Base-by-base conservation (phyloP, 2,329 filamentous ascomycete species). In the Chrysosporium queenslandicum region DNA sequence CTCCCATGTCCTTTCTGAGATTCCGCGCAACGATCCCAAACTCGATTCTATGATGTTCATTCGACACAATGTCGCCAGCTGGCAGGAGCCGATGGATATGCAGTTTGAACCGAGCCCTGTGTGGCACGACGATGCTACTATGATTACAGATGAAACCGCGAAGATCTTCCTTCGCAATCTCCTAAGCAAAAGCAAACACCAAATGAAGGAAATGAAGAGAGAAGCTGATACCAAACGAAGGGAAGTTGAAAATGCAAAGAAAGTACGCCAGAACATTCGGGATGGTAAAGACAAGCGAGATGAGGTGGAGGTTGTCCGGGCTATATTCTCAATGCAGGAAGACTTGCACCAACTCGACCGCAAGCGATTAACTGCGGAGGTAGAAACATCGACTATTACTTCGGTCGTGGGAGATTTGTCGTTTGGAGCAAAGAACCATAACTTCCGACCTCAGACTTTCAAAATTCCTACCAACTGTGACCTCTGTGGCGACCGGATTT, bases 401-500 rank as follows among this genome's bases (percentile, higher is more conserved):
- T 76, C 83, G 8, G 86, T 83, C 0, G 91, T 96, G 2, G 92
- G 92, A 32, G 92, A 98, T 65, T 79, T 98, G 51, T 95, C 90
- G 1, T 75, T 95, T 18, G 91, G 91, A 16, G 90, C 90, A 9
- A 88, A 88, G 66, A 95, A 90, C 63, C 92, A 98, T 74, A 92
- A 94, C 64, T 98, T 98, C 78, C 95, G 94, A 70, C 83, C 87
- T n/a, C 89, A 97, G 65, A 97, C 92, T 0, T 98, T 97, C 77
- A 97, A 97, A 68, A 95, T 98, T 55, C 94, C 94, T 0, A 98
- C 92, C 3, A 97, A 97, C 66, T 98, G 92, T 71, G 92, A 98
- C 68, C 77, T 96, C 11, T 98, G 92, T 61, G 90, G 90, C 16
- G 92, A 98, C 65, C 81, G 92, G 25, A 95, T 98, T 66, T 98